These are phyloP conservation scores for Tetrahymena malaccensis DNA, from an alignment of 73 alveolate species.

Conservation along the genomic window DNA sequence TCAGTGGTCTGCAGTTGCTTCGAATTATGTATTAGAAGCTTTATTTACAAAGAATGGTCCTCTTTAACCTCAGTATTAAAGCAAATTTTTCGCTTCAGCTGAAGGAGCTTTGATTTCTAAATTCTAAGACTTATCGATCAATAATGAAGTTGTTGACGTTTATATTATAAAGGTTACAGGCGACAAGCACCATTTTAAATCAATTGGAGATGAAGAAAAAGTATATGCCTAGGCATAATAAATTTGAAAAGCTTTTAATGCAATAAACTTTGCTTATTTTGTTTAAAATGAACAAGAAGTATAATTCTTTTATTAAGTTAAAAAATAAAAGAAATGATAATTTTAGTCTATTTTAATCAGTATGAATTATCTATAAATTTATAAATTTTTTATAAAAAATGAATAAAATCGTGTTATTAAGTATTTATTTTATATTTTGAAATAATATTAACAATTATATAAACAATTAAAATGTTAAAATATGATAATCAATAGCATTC, in stretches of 20 bases:
- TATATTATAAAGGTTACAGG: background rate
- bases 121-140: background rate
- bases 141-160: background rate
- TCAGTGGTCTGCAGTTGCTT: background rate
- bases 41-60: background rate
- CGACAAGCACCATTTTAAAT: background rate
- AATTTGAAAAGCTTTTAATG: background rate
- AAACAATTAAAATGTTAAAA: too few relatives aligned
- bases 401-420: too few relatives aligned
- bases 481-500: too few relatives aligned
- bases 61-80: background rate
- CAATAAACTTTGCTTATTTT: too few relatives aligned
- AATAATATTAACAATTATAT: too few relatives aligned
- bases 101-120: background rate
- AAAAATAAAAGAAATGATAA: too few relatives aligned
- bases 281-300: too few relatives aligned
- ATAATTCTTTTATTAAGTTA: too few relatives aligned
- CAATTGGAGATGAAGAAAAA: background rate
- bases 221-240: background rate
- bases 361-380: too few relatives aligned
- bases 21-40: background rate
- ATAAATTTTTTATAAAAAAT: too few relatives aligned
- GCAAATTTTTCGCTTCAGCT: background rate
- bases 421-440: too few relatives aligned
- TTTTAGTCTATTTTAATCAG: too few relatives aligned